Evolutionary conservation across 1,284 basidiomycete species (phyloP), one percentile per base, ranked within the genome.

Genomic region (Hortiboletus rubellus): DNA sequence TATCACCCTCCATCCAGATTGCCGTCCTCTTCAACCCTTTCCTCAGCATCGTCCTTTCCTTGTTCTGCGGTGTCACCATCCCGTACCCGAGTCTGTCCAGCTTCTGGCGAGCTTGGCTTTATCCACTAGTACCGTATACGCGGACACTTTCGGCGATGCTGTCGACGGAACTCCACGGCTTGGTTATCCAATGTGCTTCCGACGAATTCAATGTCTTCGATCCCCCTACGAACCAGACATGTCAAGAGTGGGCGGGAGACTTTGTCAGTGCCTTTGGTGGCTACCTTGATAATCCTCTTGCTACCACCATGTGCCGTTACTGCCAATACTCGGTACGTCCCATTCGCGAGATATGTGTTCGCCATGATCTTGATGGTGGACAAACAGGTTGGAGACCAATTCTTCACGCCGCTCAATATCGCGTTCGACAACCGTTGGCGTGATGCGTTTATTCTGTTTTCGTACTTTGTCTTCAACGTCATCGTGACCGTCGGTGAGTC

Each of bases 11-110:
- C 54, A 76, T 91, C 40, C 87, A 85, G 69, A 85, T 94, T 45
- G 91, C 91, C 7, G 87, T 90, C 12, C 74, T 95, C 55, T 89
- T 89, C 74, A 94, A 91, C 66, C 89, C 92, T 7, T 91, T 90
- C 78, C 61, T 94, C 49, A 78, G 81, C 46, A 78, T 93, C 46
- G 77, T 89, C 44, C 81, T 92, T 55, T 74, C 80, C 14, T 81
- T 87, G 18, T 89, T 92, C 80, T 91, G 88, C 60, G 91, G 94
- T 75, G 91, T 95, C 34, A 87, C 89, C 3, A 84, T 93, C 52
- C 91, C 92, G 0, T 89, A 82, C 61, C 82, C 85, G 3, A 80
- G 80, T 0, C 74, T 94, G 72, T 78, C 80, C 43, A 72, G 74
- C 38, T 94, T 93, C 80, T 94, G 90, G 87, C 75, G 82, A 60